Base-by-base conservation (phyloP, 139 green algal species). In the Zygnema cylindricum region DNA sequence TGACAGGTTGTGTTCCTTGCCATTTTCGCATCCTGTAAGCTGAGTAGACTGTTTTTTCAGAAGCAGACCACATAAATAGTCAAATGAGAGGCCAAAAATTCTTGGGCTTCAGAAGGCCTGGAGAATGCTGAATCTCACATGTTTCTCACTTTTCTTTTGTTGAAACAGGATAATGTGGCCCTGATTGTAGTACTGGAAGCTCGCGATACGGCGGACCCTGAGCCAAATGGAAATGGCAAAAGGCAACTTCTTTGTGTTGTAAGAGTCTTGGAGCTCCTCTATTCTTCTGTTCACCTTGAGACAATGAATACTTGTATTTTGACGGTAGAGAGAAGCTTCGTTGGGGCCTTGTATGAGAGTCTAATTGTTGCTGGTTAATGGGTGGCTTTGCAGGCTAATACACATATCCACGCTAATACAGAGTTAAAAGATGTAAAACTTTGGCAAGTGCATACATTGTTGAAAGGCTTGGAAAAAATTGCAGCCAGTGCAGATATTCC, bases 391-490 rank as follows among this genome's bases (percentile, higher is more conserved):
- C 84, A 92, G 88, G 97, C 97, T 88, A 99, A 99, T 93, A 99
- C 97, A 25, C 97, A 99, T 94, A 99, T 99, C 91, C 97, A 99
- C 89, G 95, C 96, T 83, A 99, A 99, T 93, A 95, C 96, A 0
- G 97, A 99, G 94, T 93, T 98, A 1, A 97, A 96, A 55, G 97
- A 99, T 71, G 96, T 99, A 63, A 99, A 99, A 95, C 94, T 99
- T 57, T 99, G 97, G 97, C 97, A 99, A 94, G 97, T 99, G 91
- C 96, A 99, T 95, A 99, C 97, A 54, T 94, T 99, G 93, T 94
- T 99, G 40, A 99, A 99, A 92, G 97, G 97, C 0, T 94, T 99
- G 91, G 97, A 99, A 92, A 99, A 99, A 93, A 99, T 99, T 76
- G 97, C 97, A 1, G 95, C 96, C 54, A 96, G 85, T 39, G 91